Percentiles rank a stretch among this genome's conserved stretches.
These are phyloP conservation scores for Artemisia argyi DNA, from an alignment of 129 eudicot species.

Conservation along the genomic window DNA sequence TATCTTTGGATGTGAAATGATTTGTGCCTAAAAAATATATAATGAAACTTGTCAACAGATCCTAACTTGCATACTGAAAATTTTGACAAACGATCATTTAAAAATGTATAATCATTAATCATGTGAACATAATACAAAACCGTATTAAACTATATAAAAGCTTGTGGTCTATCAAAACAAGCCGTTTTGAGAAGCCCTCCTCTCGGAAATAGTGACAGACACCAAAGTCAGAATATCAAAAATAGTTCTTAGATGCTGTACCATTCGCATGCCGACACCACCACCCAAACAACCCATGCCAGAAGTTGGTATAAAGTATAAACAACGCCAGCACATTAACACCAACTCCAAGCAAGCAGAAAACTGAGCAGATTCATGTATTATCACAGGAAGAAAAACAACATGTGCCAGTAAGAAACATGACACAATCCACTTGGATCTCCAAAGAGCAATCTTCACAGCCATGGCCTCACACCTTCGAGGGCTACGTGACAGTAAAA, in stretches of 20 bases:
- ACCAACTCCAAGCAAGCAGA: background rate
- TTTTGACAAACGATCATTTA: background rate
- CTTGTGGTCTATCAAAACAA: background rate
- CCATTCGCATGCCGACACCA: background rate
- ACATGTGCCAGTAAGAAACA: background rate
- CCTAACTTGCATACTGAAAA: too few relatives aligned
- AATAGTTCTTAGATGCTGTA: background rate
- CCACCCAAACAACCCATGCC: conserved; percentile 1
- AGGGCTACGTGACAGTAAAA: background rate
- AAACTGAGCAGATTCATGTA: background rate
- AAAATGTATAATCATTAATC: background rate
- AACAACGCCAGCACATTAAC: background rate
- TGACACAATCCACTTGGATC: background rate
- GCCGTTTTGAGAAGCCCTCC: background rate
- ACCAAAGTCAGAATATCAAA: background rate
- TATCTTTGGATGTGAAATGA: background rate
- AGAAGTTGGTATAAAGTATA: background rate
- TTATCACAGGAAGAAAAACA: background rate
- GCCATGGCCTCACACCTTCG: background rate
- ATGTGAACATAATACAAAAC: background rate
- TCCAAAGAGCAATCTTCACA: background rate
- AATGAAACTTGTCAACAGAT: too few relatives aligned
- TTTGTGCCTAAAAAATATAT: too few relatives aligned
- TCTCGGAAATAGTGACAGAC: background rate
- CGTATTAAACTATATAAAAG: background rate